These are phyloP conservation scores for Thermothelomyces thermophilus DNA, from an alignment of 2,329 filamentous ascomycete species.

Conservation along the genomic window DNA sequence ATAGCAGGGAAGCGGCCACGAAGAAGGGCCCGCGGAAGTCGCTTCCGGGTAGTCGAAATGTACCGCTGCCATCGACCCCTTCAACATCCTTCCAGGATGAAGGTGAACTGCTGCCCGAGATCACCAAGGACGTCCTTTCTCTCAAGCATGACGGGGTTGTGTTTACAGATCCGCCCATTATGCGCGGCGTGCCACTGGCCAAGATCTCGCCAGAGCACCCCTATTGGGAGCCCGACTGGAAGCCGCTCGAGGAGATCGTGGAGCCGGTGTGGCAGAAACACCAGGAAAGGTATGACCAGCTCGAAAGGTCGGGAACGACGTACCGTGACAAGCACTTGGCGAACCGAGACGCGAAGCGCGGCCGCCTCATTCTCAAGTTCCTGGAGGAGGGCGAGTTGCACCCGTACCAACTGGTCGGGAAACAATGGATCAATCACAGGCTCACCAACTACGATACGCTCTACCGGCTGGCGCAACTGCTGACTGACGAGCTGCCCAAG, in stretches of 20 bases:
- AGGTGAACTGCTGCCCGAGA: slow-evolving; percentile 31
- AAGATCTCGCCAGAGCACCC: slow-evolving; percentile 45
- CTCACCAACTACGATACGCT: slow-evolving; percentile 50
- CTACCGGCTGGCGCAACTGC: slow-evolving; percentile 48
- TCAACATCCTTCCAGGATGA: slow-evolving; percentile 6
- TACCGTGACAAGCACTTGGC: slow-evolving; percentile 46
- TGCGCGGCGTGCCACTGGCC: slow-evolving; percentile 46
- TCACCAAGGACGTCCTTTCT: slow-evolving; percentile 39
- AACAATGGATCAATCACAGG: slow-evolving; percentile 40
- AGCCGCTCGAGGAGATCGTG: slow-evolving; percentile 38
- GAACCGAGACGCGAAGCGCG: slow-evolving; percentile 51
- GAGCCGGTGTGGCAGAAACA: slow-evolving; percentile 41
- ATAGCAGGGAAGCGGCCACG: not conserved
- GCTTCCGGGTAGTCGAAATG: slow-evolving; percentile 16
- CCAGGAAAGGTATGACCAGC: slow-evolving; percentile 41
- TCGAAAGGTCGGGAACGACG: slow-evolving; percentile 28
- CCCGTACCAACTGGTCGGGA: slow-evolving; percentile 50
- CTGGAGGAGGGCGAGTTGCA: slow-evolving; percentile 45
- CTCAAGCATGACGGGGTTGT: slow-evolving; percentile 44
- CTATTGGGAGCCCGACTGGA: slow-evolving; percentile 52
- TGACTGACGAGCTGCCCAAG: slow-evolving; percentile 44
- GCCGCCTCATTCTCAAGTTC: slow-evolving; percentile 46
- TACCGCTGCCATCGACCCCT: slow-evolving; percentile 11
- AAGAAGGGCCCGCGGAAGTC: slow-evolving; percentile 9
- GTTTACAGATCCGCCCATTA: slow-evolving; percentile 46